Base-by-base conservation (phyloP, 805 yeast genomes). In the Candida sphagnicola region DNA sequence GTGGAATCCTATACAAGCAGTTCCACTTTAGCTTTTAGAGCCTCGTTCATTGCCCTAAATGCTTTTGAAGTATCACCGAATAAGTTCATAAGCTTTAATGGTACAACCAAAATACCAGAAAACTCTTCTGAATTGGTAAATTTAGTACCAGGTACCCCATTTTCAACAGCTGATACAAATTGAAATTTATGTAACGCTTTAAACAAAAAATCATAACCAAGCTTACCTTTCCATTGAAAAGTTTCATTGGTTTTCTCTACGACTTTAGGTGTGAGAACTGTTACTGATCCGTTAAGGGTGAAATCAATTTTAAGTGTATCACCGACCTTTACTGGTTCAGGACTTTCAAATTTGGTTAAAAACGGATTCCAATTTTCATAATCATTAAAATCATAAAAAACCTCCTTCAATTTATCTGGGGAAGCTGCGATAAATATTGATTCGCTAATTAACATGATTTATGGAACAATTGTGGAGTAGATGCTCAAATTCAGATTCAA, bases 281-380 rank as follows among this genome's bases (percentile, higher is more conserved):
- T 17, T 12, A 15, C 10, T 12, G 16, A n/a, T 12, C 18, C 26
- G 13, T 31, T 16, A 8, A 21, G 25, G 18, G 16, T 16, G n/a
- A 31, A 10, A 10, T 15, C 34, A 31, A 31, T 13, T 18, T 31
- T 18, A 23, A 31, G 18, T 12, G 5, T 21, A 31, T 31, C 34
- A 11, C 34, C 34, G 10, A 19, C 26, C 16, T 31, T n/a, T 4
- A 31, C 34, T 8, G 34, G 34, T 4, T 8, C 8, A 11, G n/a
- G 16, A 5, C 5, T 8, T 18, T 31, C 19, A 13, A 31, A 18
- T 18, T 31, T n/a, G n/a, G 18, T 31, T 23, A 31, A 31, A 8
- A 31, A 31, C n/a, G 34, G 34, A 13, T 31, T 31, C 34, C 34
- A 31, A 12, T 17, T 18, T 31, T 17, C 18, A 18, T 31, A 25